Base-by-base conservation (phyloP, 2,329 filamentous ascomycete genomes). In the Venturia effusa region DNA sequence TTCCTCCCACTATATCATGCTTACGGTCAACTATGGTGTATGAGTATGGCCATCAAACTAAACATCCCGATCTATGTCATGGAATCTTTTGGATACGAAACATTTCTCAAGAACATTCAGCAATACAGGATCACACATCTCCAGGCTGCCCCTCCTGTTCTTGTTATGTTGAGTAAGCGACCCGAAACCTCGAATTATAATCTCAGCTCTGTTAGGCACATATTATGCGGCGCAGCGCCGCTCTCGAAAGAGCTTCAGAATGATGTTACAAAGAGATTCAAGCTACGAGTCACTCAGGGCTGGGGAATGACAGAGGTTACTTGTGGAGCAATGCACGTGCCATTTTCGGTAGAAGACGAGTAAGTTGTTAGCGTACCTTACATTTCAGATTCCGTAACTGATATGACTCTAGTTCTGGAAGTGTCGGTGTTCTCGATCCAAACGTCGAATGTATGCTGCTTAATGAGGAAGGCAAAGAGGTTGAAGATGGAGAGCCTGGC, bases 11-110 rank as follows among this genome's bases (percentile, higher is more conserved):
- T 77, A 0, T 76, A 76, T 62, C 76, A 78, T 63, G 76, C 75
- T 0, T 84, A 82, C 66, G 81, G 81, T 4, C 75, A 78, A 63
- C 69, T 77, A 3, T 78, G 75, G 61, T 72, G 72, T 15, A 74
- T 74, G 59, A 68, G 73, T 55, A 75, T 76, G 70, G 79, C 75
- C 0, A 72, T 79, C 19, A 77, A 76, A 55, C 73, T 81, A 8
- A 76, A 78, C 1, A 78, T 83, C 15, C 74, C 75, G 0, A 71
- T 72, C 22, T 77, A 76, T 62, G 73, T 77, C 61, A 77, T 78
- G 75, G 71, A 73, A 60, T 70, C 73, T 37, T 78, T 78, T 65
- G 69, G 73, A n/a, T 77, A 74, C 64, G 70, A 72, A 41, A 72
- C 74, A 54, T 78, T 74, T 62, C 67, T 77, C n/a, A 68, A 69